Base-by-base conservation (phyloP, 129 eudicot species). In the Lonicera japonica region DNA sequence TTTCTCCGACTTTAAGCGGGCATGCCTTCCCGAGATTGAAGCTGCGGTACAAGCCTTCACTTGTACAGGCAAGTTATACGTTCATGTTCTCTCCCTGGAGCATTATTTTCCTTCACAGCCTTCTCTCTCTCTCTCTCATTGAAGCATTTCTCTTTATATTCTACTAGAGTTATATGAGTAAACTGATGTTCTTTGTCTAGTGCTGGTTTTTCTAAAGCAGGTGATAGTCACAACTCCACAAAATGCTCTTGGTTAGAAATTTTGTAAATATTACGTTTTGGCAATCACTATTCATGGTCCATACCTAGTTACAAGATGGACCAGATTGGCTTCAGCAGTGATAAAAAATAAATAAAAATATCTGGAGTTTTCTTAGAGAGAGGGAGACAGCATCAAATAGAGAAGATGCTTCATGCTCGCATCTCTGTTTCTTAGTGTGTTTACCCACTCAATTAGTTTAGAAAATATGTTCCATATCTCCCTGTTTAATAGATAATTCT, bases 31-130 rank as follows among this genome's bases (percentile, higher is more conserved):
- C 98, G 24, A 82, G 89, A 68, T 61, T 92, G 66, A 87, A 87
- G 80, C 79, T 92, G 82, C 98, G 98, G 60, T 92, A 92, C 64
- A 92, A 87, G 81, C 98, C 95, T 69, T 82, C 98, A 73, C 96
- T 92, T 67, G 96, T 87, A 58, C 98, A 92, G 91, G 96, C 79
- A 80, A 77, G 95, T 72, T 50, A 58, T 25, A 46, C 46, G 48
- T 70, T 64, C 67, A 34, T 58, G 0, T 56, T 12, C 22, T 55
- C 11, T 52, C 20, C 57, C 22, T 55, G 6, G 13, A 11, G n/a
- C 25, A 12, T 2, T 21, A 55, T 55, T 55, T 55, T 11, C 7
- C 17, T 55, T 53, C 1, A 21, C 14, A 55, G 15, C 10, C 22
- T 21, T 54, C n/a, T 21, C 16, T 22, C 16, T 55, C 43, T 10